phyloP scores from a whole-genome alignment of 129 eudicot genomes.

The Deinandra increscens region DNA sequence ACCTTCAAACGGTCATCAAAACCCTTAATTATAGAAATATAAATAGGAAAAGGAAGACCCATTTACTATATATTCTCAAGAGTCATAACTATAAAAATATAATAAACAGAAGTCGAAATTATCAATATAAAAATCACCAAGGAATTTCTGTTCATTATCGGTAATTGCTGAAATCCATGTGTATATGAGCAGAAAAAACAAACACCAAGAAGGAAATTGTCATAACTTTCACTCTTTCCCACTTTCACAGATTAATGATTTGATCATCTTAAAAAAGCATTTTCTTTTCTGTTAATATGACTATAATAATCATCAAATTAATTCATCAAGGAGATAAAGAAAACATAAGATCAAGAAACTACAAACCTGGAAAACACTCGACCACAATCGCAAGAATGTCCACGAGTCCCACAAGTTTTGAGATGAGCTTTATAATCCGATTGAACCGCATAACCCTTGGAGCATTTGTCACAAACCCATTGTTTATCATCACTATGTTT shows the following conservation, averaged over 20 bases:
- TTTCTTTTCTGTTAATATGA: not conserved
- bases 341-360: not conserved
- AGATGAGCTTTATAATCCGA: constrained; percentile 84
- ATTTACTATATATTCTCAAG: too few relatives aligned
- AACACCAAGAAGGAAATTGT: constrained; percentile 23
- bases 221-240: constrained; percentile 20
- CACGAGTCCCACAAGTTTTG: constrained; percentile 80
- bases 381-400: constrained; percentile 88
- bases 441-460: constrained; percentile 79
- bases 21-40: too few relatives aligned
- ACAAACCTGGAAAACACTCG: constrained; percentile 76
- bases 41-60: too few relatives aligned
- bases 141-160: constrained; percentile 35
- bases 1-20: too few relatives aligned
- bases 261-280: not conserved
- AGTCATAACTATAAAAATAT: not conserved
- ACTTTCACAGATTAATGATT: constrained; percentile 3
- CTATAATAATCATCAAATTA: too few relatives aligned
- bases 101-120: constrained; percentile 16
- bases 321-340: too few relatives aligned
- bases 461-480: constrained; percentile 67
- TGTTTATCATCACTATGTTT: constrained; percentile 78
- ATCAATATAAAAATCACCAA: constrained; percentile 21
- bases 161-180: constrained; percentile 34
- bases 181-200: constrained; percentile 24